phyloP scores from a whole-genome alignment of 805 yeast species.

The Kuraishia piskuri region DNA sequence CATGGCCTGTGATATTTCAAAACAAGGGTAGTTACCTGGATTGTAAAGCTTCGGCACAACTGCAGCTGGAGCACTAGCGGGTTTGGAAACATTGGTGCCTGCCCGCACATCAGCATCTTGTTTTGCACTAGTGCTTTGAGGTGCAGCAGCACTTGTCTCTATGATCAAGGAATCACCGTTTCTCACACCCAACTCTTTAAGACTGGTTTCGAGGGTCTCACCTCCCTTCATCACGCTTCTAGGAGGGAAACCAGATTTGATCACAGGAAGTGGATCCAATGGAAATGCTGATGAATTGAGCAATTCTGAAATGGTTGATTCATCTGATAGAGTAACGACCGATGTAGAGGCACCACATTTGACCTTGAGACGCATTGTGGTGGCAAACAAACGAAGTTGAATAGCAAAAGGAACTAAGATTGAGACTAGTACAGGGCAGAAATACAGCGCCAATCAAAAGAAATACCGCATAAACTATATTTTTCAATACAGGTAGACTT shows the following conservation, averaged over 20 bases:
- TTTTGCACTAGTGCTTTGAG: too few relatives aligned
- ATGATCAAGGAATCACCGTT: constrained; percentile 53
- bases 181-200: constrained; percentile 37
- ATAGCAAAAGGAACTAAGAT: too few relatives aligned
- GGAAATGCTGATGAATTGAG: constrained; percentile 9
- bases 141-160: constrained; percentile 10
- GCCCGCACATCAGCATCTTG: too few relatives aligned
- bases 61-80: constrained; percentile 4
- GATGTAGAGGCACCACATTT: background rate
- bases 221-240: constrained; percentile 25
- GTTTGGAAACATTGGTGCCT: too few relatives aligned
- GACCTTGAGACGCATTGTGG: constrained; percentile 5
- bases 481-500: too few relatives aligned
- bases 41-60: constrained; percentile 1
- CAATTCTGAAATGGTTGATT: constrained; percentile 25
- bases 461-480: too few relatives aligned
- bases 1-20: constrained; percentile 11
- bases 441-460: too few relatives aligned
- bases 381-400: background rate
- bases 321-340: constrained; percentile 25
- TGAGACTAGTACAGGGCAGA: too few relatives aligned
- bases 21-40: background rate
- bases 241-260: constrained; percentile 60
- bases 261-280: constrained; percentile 7
- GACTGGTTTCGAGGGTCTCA: constrained; percentile 9